Evolutionary conservation across 768 basidiomycete species (phyloP).

Genomic region (Suillus fuscotomentosus): DNA sequence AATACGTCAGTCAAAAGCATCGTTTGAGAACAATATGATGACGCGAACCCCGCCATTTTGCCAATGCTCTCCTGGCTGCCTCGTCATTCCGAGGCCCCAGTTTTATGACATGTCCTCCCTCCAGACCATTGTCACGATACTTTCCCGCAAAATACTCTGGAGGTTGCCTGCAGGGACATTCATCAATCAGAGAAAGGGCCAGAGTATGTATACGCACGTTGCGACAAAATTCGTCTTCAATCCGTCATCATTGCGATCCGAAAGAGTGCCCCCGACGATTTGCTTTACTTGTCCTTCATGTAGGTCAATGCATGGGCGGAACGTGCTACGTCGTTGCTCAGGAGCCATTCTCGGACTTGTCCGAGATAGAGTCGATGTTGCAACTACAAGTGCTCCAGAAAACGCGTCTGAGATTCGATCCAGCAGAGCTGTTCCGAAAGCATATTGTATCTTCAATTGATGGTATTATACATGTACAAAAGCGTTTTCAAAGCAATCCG

Average conservation of each 20-base stretch:
- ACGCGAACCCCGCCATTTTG: conserved; percentile 74
- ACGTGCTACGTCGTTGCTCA: conserved; percentile 42
- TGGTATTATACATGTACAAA: background rate
- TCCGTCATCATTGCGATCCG: conserved; percentile 54
- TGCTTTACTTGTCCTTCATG: conserved; percentile 97
- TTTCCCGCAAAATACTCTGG: conserved; percentile 78
- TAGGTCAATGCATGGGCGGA: conserved; percentile 95
- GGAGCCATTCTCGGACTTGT: conserved; percentile 18
- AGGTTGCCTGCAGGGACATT: conserved; percentile 53
- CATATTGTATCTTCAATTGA: background rate
- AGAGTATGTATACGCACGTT: conserved; percentile 48
- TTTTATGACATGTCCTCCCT: conserved; percentile 95
- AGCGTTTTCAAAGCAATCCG: conserved; percentile 2
- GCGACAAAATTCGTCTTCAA: conserved; percentile 91
- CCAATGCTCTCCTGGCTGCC: conserved; percentile 83
- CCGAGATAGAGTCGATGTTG: background rate
- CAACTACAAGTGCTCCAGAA: background rate
- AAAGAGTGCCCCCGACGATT: conserved; percentile 94
- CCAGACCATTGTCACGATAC: conserved; percentile 66
- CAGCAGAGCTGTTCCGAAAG: background rate
- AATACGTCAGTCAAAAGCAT: conserved; percentile 7
- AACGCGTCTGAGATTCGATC: background rate
- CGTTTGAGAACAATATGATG: conserved; percentile 9
- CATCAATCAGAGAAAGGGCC: background rate
- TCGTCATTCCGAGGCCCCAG: conserved; percentile 87